These are phyloP conservation scores for Euphorbia schlechtendalii DNA, from an alignment of 441 rosid species.

Conservation along the genomic window DNA sequence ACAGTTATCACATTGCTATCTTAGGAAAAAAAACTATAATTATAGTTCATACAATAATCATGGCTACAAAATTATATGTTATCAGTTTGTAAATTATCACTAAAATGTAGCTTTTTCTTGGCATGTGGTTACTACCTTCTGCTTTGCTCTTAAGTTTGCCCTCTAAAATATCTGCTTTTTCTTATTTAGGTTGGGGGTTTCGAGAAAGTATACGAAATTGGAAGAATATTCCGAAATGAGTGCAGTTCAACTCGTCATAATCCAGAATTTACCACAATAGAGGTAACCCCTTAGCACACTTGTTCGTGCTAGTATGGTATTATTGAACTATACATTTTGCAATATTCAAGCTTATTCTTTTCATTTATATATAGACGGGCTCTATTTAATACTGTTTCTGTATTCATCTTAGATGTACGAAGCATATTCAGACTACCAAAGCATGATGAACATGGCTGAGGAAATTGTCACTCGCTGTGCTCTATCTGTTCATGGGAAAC, in stretches of 20 bases:
- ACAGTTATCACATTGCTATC: too few relatives aligned
- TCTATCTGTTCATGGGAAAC: conserved; percentile 70
- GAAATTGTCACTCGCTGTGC: conserved; percentile 78
- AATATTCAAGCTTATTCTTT: background rate
- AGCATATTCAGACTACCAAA: conserved; percentile 91
- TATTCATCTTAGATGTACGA: conserved; percentile 77
- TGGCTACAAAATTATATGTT: background rate
- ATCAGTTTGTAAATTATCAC: background rate
- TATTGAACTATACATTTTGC: too few relatives aligned
- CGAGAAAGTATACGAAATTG: conserved; percentile 94
- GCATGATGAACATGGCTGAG: conserved; percentile 92
- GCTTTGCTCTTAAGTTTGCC: conserved; percentile 4
- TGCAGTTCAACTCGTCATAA: conserved; percentile 96
- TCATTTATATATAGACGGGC: conserved; percentile 10
- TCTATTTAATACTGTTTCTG: conserved; percentile 24
- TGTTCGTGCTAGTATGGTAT: conserved; percentile 1
- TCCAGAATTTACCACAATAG: conserved; percentile 98
- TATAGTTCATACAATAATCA: too few relatives aligned
- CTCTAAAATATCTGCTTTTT: conserved; percentile 11
- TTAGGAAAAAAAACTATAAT: too few relatives aligned
- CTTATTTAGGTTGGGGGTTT: conserved; percentile 87
- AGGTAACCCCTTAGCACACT: conserved; percentile 41
- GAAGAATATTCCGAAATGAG: conserved; percentile 93
- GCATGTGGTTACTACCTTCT: conserved; percentile 9
- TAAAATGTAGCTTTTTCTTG: background rate